phyloP scores from a whole-genome alignment of 2,329 filamentous ascomycete genomes.

The Claviceps africana region DNA sequence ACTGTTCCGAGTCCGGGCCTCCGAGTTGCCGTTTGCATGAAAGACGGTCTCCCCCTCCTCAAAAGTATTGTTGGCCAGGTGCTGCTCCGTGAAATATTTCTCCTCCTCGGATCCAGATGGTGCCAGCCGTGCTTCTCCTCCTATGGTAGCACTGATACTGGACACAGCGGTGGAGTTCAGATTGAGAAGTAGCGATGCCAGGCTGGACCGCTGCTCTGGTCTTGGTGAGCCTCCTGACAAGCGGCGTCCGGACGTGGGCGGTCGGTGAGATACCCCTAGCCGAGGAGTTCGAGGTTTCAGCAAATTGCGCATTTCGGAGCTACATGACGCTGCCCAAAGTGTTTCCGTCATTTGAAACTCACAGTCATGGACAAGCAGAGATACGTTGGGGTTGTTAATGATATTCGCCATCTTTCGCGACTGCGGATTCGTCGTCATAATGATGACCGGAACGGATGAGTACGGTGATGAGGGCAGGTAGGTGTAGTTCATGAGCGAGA shows the following conservation, averaged over 20 bases:
- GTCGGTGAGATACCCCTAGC: slow-evolving; percentile 74
- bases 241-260: slow-evolving; percentile 53
- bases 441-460: slow-evolving; percentile 62
- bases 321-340: background rate
- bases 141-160: slow-evolving; percentile 85
- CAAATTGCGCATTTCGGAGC: background rate
- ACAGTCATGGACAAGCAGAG: slow-evolving; percentile 91
- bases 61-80: slow-evolving; percentile 88
- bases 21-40: slow-evolving; percentile 22
- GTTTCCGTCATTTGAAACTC: slow-evolving; percentile 9
- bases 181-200: slow-evolving; percentile 74
- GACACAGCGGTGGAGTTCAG: slow-evolving; percentile 81
- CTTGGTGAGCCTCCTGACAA: slow-evolving; percentile 48
- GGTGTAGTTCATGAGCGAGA: slow-evolving; percentile 98
- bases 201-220: slow-evolving; percentile 53
- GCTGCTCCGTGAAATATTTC: slow-evolving; percentile 64
- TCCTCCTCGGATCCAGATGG: slow-evolving; percentile 67
- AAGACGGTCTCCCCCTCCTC: slow-evolving; percentile 32
- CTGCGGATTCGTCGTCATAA: slow-evolving; percentile 79
- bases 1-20: slow-evolving; percentile 39
- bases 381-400: slow-evolving; percentile 71
- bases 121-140: slow-evolving; percentile 68
- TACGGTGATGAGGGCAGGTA: slow-evolving; percentile 72
- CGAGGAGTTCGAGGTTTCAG: background rate
- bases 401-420: slow-evolving; percentile 76